Percentiles rank a stretch among this genome's conserved stretches.
Conservation (phyloP, 1,284 basidiomycete genomes). For the Termitomyces sp. region DNA sequence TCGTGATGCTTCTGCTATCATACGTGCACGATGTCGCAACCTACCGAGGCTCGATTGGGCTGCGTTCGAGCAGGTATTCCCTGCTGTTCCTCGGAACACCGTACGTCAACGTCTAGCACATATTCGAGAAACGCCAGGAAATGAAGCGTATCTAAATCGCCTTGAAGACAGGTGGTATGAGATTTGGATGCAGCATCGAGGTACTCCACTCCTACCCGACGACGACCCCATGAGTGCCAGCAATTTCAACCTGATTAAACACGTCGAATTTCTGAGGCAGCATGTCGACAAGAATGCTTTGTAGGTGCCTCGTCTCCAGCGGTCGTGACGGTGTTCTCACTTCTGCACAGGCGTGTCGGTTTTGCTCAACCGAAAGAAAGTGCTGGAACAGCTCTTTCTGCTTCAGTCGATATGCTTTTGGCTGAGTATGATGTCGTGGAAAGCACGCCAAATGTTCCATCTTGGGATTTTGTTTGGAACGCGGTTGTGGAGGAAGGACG, state of each 20-base stretch:
- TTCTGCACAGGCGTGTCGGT: conserved; percentile 45
- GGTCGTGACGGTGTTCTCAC: conserved; percentile 15
- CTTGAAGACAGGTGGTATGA: conserved; percentile 80
- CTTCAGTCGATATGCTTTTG: conserved; percentile 42
- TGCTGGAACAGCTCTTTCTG: conserved; percentile 36
- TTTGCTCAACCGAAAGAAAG: conserved; percentile 43
- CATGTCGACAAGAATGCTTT: conserved; percentile 81
- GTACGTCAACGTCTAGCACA: conserved; percentile 61
- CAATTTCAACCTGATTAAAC: conserved; percentile 73
- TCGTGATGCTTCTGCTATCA: conserved; percentile 78
- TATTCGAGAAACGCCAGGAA: conserved; percentile 59
- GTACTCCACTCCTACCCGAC: conserved; percentile 66
- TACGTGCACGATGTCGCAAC: conserved; percentile 70
- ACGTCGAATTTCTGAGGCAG: conserved; percentile 75
- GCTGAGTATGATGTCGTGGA: conserved; percentile 46
- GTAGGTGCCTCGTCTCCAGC: conserved; percentile 42
- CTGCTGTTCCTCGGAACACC: conserved; percentile 60
- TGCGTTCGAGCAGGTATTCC: conserved; percentile 76
- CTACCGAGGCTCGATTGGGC: conserved; percentile 60
- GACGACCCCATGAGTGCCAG: conserved; percentile 60
- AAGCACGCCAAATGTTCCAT: conserved; percentile 34
- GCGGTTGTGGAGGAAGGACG: conserved; percentile 65
- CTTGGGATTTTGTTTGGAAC: conserved; percentile 75
- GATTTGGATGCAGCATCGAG: conserved; percentile 70
- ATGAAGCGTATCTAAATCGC: conserved; percentile 70